Evolutionary conservation across 306 rosid genomes (phyloP), one percentile per base, ranked within the genome.

Genomic region (Rosa multiflora): DNA sequence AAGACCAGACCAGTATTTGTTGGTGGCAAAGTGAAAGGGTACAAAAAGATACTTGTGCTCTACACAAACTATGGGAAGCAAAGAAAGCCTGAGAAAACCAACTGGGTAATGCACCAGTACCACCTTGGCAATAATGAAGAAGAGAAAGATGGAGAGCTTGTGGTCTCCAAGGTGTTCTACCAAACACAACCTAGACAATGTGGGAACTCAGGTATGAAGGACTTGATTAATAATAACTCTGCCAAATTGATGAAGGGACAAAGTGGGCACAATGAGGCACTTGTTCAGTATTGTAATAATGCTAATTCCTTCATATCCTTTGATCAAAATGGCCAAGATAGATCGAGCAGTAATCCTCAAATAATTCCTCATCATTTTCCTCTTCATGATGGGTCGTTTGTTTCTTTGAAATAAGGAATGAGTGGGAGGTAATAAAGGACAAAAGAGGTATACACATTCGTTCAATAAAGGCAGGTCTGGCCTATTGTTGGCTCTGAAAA

Each of bases 81-180:
- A 72, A 90, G 78, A 67, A 95, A 93, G 80, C 94, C 98, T 0
- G 91, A 90, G 81, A 95, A 95, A 58, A 93, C 99, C 0, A 95
- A 89, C 43, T 95, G 98, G 97, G 91, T 95, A 18, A 95, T 95
- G 96, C 98, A 95, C 82, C 99, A 95, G 64, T 95, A 95, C 78
- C 99, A 95, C 81, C 83, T 95, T 39, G 99, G 97, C 8, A 82
- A 55, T 35, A 88, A 79, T 15, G 99, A 95, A 86, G 94, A 95
- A 75, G 98, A 95, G 82, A 91, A 80, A 83, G 97, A 95, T 69
- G 99, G 98, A 18, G 94, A 95, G 74, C 67, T 91, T 35, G 98
- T 95, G 43, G 88, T 82, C 9, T 95, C 99, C 35, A 95, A 95
- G 77, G 96, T 95, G 8, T 95, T 95, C 87, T 93, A 85, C 83